These are phyloP conservation scores for Suillus tomentosus DNA, from an alignment of 768 basidiomycete genomes.

Conservation along the genomic window DNA sequence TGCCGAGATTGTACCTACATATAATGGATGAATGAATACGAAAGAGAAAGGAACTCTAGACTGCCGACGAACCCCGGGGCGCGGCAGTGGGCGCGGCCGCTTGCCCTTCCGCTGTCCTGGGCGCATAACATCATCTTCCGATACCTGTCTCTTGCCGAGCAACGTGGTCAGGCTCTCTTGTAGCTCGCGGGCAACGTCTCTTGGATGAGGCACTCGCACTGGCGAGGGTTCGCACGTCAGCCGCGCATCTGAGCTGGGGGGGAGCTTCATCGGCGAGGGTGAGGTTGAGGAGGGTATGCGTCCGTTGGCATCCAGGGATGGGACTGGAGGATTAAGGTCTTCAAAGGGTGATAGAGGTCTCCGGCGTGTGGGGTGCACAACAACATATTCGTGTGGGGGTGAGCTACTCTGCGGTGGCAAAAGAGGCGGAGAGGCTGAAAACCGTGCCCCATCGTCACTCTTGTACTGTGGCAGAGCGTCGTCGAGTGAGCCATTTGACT, in stretches of 20 bases:
- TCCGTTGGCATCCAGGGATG: conserved; percentile 26
- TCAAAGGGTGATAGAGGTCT: conserved; percentile 4
- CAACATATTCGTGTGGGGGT: conserved; percentile 15
- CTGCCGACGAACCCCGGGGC: conserved; percentile 35
- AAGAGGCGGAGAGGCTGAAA: conserved; percentile 20
- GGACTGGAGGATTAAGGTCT: conserved; percentile 18
- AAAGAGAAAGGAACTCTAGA: background rate
- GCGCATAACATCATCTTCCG: conserved; percentile 39
- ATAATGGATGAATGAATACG: conserved; percentile 2
- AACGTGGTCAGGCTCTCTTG: conserved; percentile 70
- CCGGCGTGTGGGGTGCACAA: background rate
- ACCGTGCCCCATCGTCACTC: conserved; percentile 14
- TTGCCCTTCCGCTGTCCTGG: conserved; percentile 31
- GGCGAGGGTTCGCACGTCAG: conserved; percentile 25
- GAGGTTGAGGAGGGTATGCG: conserved; percentile 62
- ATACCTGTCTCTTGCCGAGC: conserved; percentile 64
- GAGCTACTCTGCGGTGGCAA: conserved; percentile 35
- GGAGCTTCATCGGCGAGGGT: conserved; percentile 54
- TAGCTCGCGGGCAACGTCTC: conserved; percentile 55
- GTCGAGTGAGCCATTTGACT: conserved; percentile 35
- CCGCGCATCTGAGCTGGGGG: conserved; percentile 21
- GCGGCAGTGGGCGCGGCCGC: conserved; percentile 38
- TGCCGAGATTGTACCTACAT: conserved; percentile 42
- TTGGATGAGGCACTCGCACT: conserved; percentile 41
- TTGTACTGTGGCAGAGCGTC: conserved; percentile 17